Evolutionary conservation across 1,139 yeast species (phyloP), one percentile per base, ranked within the genome.

Genomic region (Yarrowia galli): DNA sequence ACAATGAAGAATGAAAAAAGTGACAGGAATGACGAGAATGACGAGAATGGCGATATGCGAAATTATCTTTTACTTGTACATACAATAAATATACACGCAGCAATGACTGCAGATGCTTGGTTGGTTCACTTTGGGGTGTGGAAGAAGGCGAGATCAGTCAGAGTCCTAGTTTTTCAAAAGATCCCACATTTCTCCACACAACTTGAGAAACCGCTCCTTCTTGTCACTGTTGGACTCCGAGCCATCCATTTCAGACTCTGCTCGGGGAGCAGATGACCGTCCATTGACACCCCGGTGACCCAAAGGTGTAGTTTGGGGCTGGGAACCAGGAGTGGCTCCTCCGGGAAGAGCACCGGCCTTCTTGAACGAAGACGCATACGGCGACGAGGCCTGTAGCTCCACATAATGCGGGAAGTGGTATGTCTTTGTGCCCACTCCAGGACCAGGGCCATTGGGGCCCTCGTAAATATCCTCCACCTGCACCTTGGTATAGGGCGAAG

Each of bases 101-200:
- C 13, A 38, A 43, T 58, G 64, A 58, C 64, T 58, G 64, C 51
- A 43, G 25, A 58, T 43, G 64, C 51, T 58, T 8, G 48, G 38
- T 5, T 2, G 25, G 28, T 12, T 22, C 23, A 3, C 18, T n/a
- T 15, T 16, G 48, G 36, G 18, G 36, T 38, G 18, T 32, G 18
- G 32, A 28, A 28, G 8, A 28, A 1, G 32, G n/a, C 7, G 1
- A 35, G 23, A 15, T 3, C 15, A 10, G 13, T 13, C n/a, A 10
- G 16, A 20, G 36, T 28, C 36, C 36, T 20, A 61, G 20, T 23
- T 36, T 46, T 61, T 61, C 25, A 75, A 46, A 53, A 76, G 53
- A 68, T 76, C 79, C 77, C 78, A 76, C 70, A 75, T 68, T 63
- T 76, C 76, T 3, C 73, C 71, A 54, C 79, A 76, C 49, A 76